Base-by-base conservation (phyloP, 2,329 filamentous ascomycete species). In the Cordyceps cicadae region DNA sequence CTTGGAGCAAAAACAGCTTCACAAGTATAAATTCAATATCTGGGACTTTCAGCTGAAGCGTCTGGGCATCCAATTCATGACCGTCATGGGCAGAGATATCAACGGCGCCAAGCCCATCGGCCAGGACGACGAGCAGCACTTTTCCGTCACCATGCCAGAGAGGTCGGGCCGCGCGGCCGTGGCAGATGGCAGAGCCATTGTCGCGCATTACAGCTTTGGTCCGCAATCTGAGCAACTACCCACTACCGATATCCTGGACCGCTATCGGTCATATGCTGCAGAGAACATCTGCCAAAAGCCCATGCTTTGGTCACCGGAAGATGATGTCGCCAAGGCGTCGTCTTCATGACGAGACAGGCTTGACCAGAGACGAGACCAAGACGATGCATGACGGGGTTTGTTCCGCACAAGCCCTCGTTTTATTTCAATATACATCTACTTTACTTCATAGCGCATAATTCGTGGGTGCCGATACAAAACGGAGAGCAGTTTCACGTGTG, bases 1-100 rank as follows among this genome's bases (percentile, higher is more conserved):
- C 59, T 72, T 84, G 4, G 79, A 82, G 66, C 69, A 71, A 46
- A 72, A 75, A 32, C 70, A 75, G 50, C 65, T 82, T 26, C 68
- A 71, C 11, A 72, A 70, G 45, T 83, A 83, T 66, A 78, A 77
- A 63, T 82, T 81, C 62, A 70, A 71, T 63, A 70, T 70, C 37
- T 80, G 78, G 71, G 76, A 80, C 60, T 80, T 81, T 51, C 75
- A 79, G 17, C 79, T 77, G 32, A 72, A 74, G 56, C 74, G 79
- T 26, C 76, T 82, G 66, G 82, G 79, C 53, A 77, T 81, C 34
- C 81, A 83, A 64, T 81, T 85, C 63, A 72, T 80, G 48, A 79
- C 78, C 49, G 75, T 85, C 54, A 76, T 78, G 72, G 79, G 80
- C n/a, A 71, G 71, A 34, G 80, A 84, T 64, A 77, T 81, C 49